Conservation (phyloP, 306 rosid genomes). For the Cyamopsis tetragonoloba region DNA sequence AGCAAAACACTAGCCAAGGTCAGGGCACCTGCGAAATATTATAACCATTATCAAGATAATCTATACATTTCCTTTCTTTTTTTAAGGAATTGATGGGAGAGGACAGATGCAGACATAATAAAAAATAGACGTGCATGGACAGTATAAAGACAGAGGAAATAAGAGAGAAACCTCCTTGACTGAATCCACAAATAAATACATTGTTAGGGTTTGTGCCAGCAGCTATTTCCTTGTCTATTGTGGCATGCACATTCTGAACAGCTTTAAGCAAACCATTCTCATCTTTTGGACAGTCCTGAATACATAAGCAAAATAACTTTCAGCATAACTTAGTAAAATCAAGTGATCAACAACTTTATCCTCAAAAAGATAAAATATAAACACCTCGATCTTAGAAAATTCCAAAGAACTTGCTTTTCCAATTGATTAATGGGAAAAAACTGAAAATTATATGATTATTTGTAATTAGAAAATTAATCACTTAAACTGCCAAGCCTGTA, state of each 20-base stretch:
- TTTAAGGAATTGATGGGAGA: background rate
- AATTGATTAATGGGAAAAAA: too few species aligned
- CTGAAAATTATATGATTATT: too few species aligned
- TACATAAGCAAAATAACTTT: background rate
- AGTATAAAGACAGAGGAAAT: background rate
- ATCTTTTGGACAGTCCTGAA: slow-evolving; percentile 56
- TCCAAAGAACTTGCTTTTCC: too few species aligned
- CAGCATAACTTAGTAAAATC: too few species aligned
- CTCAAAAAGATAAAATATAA: too few species aligned
- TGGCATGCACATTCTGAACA: slow-evolving; percentile 59
- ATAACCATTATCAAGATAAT: background rate
- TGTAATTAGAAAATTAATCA: too few species aligned
- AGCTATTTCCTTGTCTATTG: slow-evolving; percentile 64
- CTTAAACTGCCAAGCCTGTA: too few species aligned
- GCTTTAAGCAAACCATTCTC: slow-evolving; percentile 57
- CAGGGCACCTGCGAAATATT: slow-evolving; percentile 52
- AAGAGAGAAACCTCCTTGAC: slow-evolving; percentile 62
- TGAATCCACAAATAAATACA: slow-evolving; percentile 69
- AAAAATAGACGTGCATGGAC: background rate
- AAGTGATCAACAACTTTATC: too few species aligned
- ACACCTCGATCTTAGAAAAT: too few species aligned
- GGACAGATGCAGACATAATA: background rate
- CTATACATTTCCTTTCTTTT: background rate
- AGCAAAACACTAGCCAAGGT: slow-evolving; percentile 68
- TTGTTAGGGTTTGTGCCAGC: slow-evolving; percentile 62